Evolutionary conservation across 768 basidiomycete species (phyloP).

Genomic region (Lenzites betulinus): DNA sequence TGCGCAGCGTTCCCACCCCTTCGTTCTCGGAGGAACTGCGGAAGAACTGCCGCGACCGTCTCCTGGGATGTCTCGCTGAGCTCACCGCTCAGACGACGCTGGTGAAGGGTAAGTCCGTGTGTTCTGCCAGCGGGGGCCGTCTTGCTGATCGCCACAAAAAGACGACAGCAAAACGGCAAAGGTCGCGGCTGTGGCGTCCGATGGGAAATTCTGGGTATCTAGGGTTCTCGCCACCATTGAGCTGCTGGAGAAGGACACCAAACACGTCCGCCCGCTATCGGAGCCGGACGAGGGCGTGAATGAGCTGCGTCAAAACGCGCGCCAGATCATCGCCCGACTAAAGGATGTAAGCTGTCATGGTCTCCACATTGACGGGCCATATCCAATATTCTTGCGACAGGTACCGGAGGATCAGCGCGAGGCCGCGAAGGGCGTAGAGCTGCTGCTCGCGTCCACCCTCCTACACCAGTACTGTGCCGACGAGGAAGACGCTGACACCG

Average conservation of each 20-base stretch:
- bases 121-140: background rate
- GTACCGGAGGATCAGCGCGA: conserved; percentile 48
- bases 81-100: conserved; percentile 59
- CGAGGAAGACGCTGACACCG: conserved; percentile 50
- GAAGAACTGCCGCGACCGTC: conserved; percentile 62
- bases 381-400: conserved; percentile 26
- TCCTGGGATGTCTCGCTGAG: conserved; percentile 75
- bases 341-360: conserved; percentile 40
- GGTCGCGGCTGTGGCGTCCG: conserved; percentile 59
- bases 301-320: conserved; percentile 47
- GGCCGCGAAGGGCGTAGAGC: conserved; percentile 64
- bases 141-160: conserved; percentile 6
- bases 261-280: conserved; percentile 58
- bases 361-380: background rate
- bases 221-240: conserved; percentile 60
- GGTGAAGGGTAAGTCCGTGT: conserved; percentile 49
- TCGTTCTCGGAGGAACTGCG: conserved; percentile 74
- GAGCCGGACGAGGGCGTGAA: conserved; percentile 59
- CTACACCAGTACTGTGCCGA: conserved; percentile 73
- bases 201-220: conserved; percentile 81
- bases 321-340: conserved; percentile 44
- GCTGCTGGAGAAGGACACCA: conserved; percentile 62
- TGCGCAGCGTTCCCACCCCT: conserved; percentile 63
- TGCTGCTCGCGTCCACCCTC: conserved; percentile 70
- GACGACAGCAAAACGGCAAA: conserved; percentile 55